Base-by-base conservation (phyloP, 2,329 filamentous ascomycete genomes). In the Arthrocladium fulminans region DNA sequence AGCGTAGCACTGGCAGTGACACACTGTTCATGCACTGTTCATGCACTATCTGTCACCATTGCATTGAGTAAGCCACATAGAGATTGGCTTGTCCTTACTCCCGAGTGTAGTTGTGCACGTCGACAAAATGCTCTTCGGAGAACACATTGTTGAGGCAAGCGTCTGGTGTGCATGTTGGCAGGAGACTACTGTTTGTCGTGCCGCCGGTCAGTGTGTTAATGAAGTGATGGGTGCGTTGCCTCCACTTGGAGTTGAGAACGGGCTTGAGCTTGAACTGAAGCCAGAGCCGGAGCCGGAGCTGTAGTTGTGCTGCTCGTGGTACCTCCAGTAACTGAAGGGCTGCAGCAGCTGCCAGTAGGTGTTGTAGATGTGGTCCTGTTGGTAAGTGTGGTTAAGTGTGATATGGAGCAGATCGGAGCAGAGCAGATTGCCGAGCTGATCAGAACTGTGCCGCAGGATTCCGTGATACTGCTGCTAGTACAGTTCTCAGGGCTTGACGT, bases 131-230 rank as follows among this genome's bases (percentile, higher is more conserved):
- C 15, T 39, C 32, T 8, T 7, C 12, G 32, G n/a, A 22, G n/a
- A 47, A 39, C 44, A 47, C 39, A 22, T 20, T 7, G 13, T 25
- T 17, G 32, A 47, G 39, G 32, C 44, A 47, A 12, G 17, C n/a
- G 20, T 47, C 44, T 29, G 22, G 32, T 27, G 44, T 47, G 34
- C 44, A 47, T 29, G 44, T 47, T 15, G 44, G 32, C 10, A 34
- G 44, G 4, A 45, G 25, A 7, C 6, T 32, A 17, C n/a, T 32
- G 12, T 24, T 45, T 9, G 39, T 42, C 19, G 15, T 30, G 6
- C 37, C 37, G 3, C 37, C 20, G 15, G 37, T 38, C 9, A 10
- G n/a, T 24, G 40, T 12, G 15, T 10, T 25, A n/a, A n/a, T n/a
- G n/a, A n/a, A n/a, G n/a, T n/a, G n/a, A n/a, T n/a, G n/a, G n/a